phyloP scores from a whole-genome alignment of 2,329 filamentous ascomycete genomes.

The Penicillium glabrum region DNA sequence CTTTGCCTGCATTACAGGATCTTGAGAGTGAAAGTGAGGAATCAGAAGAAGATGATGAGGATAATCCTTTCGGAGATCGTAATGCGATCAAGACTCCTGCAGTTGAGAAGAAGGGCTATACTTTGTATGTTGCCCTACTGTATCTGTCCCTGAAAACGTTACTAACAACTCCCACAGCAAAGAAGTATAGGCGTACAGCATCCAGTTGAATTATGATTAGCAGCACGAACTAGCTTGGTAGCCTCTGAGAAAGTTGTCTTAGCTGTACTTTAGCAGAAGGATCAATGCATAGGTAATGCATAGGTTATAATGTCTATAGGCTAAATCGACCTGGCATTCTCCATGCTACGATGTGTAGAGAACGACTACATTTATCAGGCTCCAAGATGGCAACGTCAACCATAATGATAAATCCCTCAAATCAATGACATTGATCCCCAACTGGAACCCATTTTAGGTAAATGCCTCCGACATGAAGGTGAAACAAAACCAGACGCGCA shows the following conservation, averaged over 20 bases:
- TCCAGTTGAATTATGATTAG: neutral
- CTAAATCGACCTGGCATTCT: neutral
- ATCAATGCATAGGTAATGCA: slow-evolving; percentile 4
- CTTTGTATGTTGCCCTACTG: slow-evolving; percentile 30
- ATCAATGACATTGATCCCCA: neutral
- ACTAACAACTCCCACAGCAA: slow-evolving; percentile 25
- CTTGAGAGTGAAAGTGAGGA: slow-evolving; percentile 59
- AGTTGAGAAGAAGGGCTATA: slow-evolving; percentile 32
- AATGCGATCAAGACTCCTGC: slow-evolving; percentile 57
- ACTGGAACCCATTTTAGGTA: neutral
- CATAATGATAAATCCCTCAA: neutral
- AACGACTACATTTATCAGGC: neutral
- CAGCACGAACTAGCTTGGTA: neutral
- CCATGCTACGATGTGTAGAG: no score
- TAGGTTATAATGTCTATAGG: neutral
- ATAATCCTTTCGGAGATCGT: slow-evolving; percentile 82
- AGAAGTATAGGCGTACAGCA: slow-evolving; percentile 22
- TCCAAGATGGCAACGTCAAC: neutral
- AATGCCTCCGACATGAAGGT: neutral
- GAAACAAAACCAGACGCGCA: neutral
- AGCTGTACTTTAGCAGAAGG: neutral
- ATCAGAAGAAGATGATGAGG: slow-evolving; percentile 65
- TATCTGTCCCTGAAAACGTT: neutral
- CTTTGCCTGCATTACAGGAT: slow-evolving; percentile 24
- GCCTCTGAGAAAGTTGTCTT: neutral